Evolutionary conservation across 257 asterid species (phyloP), one percentile per base, ranked within the genome.

Genomic region (Solanum pimpinellifolium): DNA sequence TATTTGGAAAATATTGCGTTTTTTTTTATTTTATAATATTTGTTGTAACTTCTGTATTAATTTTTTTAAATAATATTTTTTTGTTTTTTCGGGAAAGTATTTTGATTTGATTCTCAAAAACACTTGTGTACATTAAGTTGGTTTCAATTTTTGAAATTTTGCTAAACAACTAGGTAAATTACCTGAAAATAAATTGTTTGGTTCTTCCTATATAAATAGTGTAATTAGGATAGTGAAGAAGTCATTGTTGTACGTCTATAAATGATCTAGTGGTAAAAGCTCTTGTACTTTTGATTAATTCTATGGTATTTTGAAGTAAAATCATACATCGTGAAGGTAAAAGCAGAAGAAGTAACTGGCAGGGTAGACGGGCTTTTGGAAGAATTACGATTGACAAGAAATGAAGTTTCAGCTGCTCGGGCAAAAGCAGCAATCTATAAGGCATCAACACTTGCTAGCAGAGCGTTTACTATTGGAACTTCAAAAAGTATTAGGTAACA

Each of bases 361-460:
- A 89, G 98, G 89, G 98, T 95, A 66, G 93, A 95, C 44, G 91
- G 91, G 85, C 95, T 96, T 85, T 86, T 93, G 93, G 96, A 94
- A 93, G 99, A 96, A 88, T 65, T 94, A 80, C 95, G 98, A 15
- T 92, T 90, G 73, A 90, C 97, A 59, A 92, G 93, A 90, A 94
- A 92, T 41, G 98, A 96, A 83, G 94, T 93, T 77, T 92, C 96
- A 33, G 93, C 94, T 72, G 97, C 95, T 74, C 95, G 95, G 35
- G 91, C 98, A 29, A 95, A 94, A 90, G 95, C 98, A 87, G 98
- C 98, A 27, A 88, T 91, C 42, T 94, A 93, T 90, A 96, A 92
- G 91, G 99, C 98, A 52, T 93, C 98, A 4, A 88, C 92, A 49
- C 60, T 95, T 44, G 88, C 89, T 37, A 88, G 89, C 93, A 93